These are phyloP conservation scores for Secale cereale DNA, from an alignment of 176 grass and related monocot species.

Conservation along the genomic window DNA sequence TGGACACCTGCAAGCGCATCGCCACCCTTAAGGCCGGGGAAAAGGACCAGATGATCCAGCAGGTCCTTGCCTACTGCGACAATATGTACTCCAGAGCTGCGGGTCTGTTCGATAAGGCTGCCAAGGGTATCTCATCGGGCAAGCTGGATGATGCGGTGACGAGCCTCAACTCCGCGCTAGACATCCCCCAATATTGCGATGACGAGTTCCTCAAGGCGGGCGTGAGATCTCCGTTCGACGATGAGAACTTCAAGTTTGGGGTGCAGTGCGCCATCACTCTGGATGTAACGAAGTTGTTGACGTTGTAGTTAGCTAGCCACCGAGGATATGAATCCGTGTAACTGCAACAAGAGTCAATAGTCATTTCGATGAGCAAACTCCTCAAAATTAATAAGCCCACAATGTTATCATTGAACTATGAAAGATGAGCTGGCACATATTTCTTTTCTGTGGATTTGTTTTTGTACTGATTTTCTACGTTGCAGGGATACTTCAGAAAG, in stretches of 20 bases:
- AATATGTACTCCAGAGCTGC: slow-evolving; percentile 34
- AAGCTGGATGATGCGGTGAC: neutral
- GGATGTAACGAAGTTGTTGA: slow-evolving; percentile 23
- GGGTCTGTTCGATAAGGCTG: slow-evolving; percentile 10
- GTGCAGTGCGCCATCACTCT: slow-evolving; percentile 37
- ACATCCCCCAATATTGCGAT: slow-evolving; percentile 45
- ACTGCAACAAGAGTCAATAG: too few relatives aligned
- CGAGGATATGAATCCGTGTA: neutral
- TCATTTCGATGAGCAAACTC: neutral
- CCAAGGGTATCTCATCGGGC: neutral
- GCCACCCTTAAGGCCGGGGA: slow-evolving; percentile 27
- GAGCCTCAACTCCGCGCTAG: neutral
- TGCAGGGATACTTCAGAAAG: too few relatives aligned
- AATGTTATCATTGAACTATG: neutral
- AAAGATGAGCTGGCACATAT: too few relatives aligned
- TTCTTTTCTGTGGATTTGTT: too few relatives aligned
- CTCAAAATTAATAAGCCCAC: neutral
- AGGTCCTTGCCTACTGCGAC: slow-evolving; percentile 15
- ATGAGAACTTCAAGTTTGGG: slow-evolving; percentile 29
- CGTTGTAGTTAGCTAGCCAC: too few relatives aligned
- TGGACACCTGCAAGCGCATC: slow-evolving; percentile 5
- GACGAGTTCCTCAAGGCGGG: slow-evolving; percentile 23
- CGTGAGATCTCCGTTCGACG: slow-evolving; percentile 16
- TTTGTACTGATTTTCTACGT: too few relatives aligned
- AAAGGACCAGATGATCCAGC: slow-evolving; percentile 9